These are phyloP conservation scores for Clonostachys byssicola DNA, from an alignment of 2,329 filamentous ascomycete species.

Conservation along the genomic window DNA sequence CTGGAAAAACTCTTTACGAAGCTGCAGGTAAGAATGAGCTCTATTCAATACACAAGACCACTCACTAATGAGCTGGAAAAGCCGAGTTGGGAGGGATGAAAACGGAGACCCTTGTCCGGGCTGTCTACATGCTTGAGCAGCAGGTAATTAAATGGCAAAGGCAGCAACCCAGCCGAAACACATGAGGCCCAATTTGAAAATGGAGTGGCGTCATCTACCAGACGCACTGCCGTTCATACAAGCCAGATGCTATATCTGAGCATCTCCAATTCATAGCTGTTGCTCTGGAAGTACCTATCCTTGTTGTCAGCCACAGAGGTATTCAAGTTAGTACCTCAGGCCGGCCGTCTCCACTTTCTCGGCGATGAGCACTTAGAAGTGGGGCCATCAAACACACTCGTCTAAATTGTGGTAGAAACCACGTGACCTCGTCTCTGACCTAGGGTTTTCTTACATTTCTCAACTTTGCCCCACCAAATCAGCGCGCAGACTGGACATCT, in stretches of 20 bases:
- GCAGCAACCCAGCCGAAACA: slow-evolving; percentile 1
- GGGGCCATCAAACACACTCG: too few relatives aligned
- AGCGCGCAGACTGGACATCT: slow-evolving; percentile 24
- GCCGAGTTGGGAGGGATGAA: slow-evolving; percentile 15
- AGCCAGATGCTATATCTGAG: too few relatives aligned
- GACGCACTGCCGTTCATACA: too few relatives aligned
- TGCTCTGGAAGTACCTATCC: too few relatives aligned
- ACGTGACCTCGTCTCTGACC: slow-evolving; percentile 10
- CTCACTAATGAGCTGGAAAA: too few relatives aligned
- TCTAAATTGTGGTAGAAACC: not conserved
- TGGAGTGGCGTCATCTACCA: too few relatives aligned
- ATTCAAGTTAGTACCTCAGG: too few relatives aligned
- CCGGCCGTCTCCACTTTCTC: too few relatives aligned
- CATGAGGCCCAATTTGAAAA: not conserved
- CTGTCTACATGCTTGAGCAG: slow-evolving; percentile 31
- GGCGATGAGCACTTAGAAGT: too few relatives aligned
- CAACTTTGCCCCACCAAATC: slow-evolving; percentile 38
- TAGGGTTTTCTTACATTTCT: slow-evolving; percentile 27
- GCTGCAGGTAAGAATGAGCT: slow-evolving; percentile 18
- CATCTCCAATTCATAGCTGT: too few relatives aligned
- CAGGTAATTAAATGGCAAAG: slow-evolving; percentile 26
- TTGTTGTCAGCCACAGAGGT: too few relatives aligned
- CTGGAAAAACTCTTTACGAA: slow-evolving; percentile 22
- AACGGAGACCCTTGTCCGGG: slow-evolving; percentile 22
- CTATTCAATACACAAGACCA: too few relatives aligned